Conservation (phyloP, 768 basidiomycete genomes). For the Tulasnella sp. region DNA sequence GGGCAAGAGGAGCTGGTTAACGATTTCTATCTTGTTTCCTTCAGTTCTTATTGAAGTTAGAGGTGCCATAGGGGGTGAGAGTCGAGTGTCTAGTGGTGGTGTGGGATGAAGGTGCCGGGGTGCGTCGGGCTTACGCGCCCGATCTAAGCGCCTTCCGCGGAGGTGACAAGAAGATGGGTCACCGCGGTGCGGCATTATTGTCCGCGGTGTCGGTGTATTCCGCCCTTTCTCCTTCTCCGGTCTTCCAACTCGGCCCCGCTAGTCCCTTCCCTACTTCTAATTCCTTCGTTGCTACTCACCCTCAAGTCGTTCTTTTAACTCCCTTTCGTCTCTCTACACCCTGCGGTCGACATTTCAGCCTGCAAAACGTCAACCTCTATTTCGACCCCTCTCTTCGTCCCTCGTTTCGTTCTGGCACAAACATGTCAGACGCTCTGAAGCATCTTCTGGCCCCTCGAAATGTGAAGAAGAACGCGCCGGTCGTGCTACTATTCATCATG, state of each 20-base stretch:
- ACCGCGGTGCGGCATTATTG: not conserved
- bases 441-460: not conserved
- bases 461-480: not conserved
- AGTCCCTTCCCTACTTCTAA: not conserved
- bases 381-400: not conserved
- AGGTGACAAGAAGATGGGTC: not conserved
- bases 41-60: slow-evolving; percentile 46
- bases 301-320: not conserved
- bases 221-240: no score
- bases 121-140: not conserved
- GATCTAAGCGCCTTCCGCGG: not conserved
- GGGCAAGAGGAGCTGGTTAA: slow-evolving; percentile 85
- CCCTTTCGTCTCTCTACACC: not conserved
- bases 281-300: not conserved
- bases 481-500: not conserved
- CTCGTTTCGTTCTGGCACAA: not conserved
- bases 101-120: not conserved
- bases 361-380: not conserved
- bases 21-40: slow-evolving; percentile 67
- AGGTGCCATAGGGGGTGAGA: slow-evolving; percentile 19
- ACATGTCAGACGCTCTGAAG: not conserved
- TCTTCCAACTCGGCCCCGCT: no score
- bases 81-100: not conserved
- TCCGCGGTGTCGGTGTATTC: not conserved
- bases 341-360: not conserved